Evolutionary conservation across 2,329 filamentous ascomycete species (phyloP).

Genomic region (Fusarium armeniacum): DNA sequence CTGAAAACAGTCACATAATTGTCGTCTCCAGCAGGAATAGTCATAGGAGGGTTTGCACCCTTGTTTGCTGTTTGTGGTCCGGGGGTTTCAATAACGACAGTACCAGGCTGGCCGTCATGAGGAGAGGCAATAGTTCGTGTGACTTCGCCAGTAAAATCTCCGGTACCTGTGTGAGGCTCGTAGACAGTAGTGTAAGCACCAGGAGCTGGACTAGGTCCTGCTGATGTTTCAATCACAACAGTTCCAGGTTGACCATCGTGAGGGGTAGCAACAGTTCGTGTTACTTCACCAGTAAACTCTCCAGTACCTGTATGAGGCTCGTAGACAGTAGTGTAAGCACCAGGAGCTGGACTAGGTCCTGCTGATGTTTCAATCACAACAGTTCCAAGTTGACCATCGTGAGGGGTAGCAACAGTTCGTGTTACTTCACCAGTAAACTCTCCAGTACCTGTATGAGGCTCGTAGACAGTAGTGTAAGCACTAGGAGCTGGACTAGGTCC

Average conservation of each 20-base stretch:
- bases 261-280: constrained; percentile 18
- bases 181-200: constrained; percentile 32
- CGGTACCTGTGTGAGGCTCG: constrained; percentile 27
- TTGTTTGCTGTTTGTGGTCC: constrained; percentile 22
- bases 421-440: constrained; percentile 20
- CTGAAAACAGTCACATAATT: constrained; percentile 23
- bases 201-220: not conserved
- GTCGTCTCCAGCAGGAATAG: constrained; percentile 20
- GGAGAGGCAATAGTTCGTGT: constrained; percentile 10
- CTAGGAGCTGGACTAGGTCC: not conserved
- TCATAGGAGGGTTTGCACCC: constrained; percentile 21
- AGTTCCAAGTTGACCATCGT: constrained; percentile 27
- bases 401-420: constrained; percentile 18
- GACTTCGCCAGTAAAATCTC: constrained; percentile 18
- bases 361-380: constrained; percentile 33
- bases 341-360: not conserved
- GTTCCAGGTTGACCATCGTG: constrained; percentile 29
- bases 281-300: constrained; percentile 19
- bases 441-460: constrained; percentile 23
- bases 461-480: constrained; percentile 28
- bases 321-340: constrained; percentile 27
- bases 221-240: constrained; percentile 34
- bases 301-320: constrained; percentile 26
- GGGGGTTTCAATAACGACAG: constrained; percentile 32
- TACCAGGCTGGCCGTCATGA: constrained; percentile 28